Percentiles rank a stretch among this genome's conserved stretches.
Conservation (phyloP, 2,329 filamentous ascomycete genomes). For the Aureobasidium uvarum region DNA sequence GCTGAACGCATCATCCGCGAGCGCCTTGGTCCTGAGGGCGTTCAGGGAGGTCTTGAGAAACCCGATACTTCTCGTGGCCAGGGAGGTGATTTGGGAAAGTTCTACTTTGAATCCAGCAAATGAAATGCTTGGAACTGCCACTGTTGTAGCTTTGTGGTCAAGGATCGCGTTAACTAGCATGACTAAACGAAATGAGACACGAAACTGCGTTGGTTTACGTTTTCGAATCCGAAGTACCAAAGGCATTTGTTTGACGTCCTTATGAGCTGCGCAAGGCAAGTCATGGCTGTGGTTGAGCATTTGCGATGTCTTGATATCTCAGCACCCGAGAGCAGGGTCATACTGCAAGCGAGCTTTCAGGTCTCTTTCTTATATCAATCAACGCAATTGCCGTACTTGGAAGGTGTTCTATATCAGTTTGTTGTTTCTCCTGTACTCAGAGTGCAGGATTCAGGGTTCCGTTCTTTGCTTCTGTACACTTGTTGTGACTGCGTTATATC, state of each 20-base stretch:
- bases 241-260: no score
- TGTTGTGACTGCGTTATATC: no score
- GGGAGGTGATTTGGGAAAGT: constrained; percentile 51
- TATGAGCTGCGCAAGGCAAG: not conserved
- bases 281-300: not conserved
- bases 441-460: no score
- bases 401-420: no score
- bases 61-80: constrained; percentile 38
- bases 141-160: not conserved
- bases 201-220: not conserved
- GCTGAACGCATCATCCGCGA: constrained; percentile 65
- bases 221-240: not conserved
- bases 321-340: not conserved
- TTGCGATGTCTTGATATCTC: not conserved
- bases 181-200: constrained; percentile 3
- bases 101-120: constrained; percentile 55
- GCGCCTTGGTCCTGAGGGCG: constrained; percentile 48
- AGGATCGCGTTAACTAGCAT: not conserved
- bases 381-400: not conserved
- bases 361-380: not conserved
- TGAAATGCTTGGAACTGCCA: not conserved
- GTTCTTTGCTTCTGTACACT: no score
- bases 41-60: constrained; percentile 45
- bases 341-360: not conserved
- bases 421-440: no score